Base-by-base conservation (phyloP, 768 basidiomycete genomes). In the Pisolithus tinctorius region DNA sequence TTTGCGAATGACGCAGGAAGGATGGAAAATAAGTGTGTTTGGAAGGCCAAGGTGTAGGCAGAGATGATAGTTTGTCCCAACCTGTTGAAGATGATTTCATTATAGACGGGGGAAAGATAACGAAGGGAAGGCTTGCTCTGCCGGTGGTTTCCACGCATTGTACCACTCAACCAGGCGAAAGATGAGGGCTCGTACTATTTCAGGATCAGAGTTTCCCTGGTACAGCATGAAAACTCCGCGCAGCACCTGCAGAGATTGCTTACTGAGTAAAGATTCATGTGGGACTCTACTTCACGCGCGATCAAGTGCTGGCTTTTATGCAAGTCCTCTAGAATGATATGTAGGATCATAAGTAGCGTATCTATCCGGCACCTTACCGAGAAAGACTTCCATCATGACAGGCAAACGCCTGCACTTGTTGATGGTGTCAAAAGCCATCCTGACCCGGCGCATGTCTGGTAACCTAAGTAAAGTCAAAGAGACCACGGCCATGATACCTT, bases 151-250 rank as follows among this genome's bases (percentile, higher is more conserved):
- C 89, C 89, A 92, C n/a, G 79, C 76, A 48, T 74, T 74, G 61
- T 83, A 86, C 89, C 89, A 91, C 23, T 82, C 76, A 16, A 81
- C 68, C 4, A 91, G 65, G 34, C 82, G 74, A 47, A 74, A 72
- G 0, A 90, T 70, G 20, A 91, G 75, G 25, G 69, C 66, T 11
- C 71, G 70, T 7, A 91, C 72, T 23, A 77, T 62, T 26, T 74
- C 68, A 1, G 79, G 69, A 51, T 82, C 75, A 17, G 69, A 63
- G 25, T 72, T 71, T 38, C 65, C 62, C 82, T 86, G 55, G 36
- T 34, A 27, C 36, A 38, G 9, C 7, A 38, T 50, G 40, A 63
- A 38, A 9, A 27, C 34, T 14, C 23, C 20, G 45, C 29, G 13
- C 20, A 37, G 48, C 41, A 11, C 23, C 14, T 26, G 30, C 42